Evolutionary conservation across 495 filamentous ascomycete genomes (phyloP).

Genomic region (Penicillium angulare): DNA sequence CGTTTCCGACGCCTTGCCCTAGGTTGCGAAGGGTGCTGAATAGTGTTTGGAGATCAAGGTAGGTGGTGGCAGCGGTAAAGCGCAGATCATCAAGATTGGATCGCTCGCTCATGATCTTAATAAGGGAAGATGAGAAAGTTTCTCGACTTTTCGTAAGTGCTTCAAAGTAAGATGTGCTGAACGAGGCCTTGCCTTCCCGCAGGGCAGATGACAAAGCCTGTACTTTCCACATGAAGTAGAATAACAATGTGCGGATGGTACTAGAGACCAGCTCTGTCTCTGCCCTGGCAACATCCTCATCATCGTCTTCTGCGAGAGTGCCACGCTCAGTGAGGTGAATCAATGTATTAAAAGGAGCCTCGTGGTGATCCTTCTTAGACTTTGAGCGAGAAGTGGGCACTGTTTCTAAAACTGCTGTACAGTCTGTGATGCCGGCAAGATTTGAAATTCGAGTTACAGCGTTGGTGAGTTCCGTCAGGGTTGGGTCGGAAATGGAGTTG

Average conservation of each 20-base stretch:
- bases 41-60: slow-evolving; percentile 78
- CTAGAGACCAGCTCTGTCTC: slow-evolving; percentile 74
- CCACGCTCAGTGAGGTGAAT: slow-evolving; percentile 67
- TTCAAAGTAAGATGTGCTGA: slow-evolving; percentile 50
- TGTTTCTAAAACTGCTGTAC: slow-evolving; percentile 67
- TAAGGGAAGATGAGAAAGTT: slow-evolving; percentile 58
- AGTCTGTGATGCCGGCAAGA: slow-evolving; percentile 77
- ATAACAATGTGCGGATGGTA: slow-evolving; percentile 68
- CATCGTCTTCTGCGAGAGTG: slow-evolving; percentile 52
- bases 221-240: slow-evolving; percentile 96
- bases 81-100: slow-evolving; percentile 69
- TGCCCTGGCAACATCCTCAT: slow-evolving; percentile 61
- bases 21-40: slow-evolving; percentile 67
- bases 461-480: slow-evolving; percentile 70
- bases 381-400: slow-evolving; percentile 42
- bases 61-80: slow-evolving; percentile 65
- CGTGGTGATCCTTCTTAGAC: slow-evolving; percentile 43
- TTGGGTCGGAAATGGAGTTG: slow-evolving; percentile 56
- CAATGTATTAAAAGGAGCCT: slow-evolving; percentile 64
- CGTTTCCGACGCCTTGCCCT: slow-evolving; percentile 39
- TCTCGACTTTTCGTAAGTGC: slow-evolving; percentile 43
- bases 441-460: slow-evolving; percentile 81
- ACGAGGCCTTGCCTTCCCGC: slow-evolving; percentile 43
- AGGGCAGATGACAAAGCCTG: slow-evolving; percentile 45
- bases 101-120: slow-evolving; percentile 59